Evolutionary conservation across 441 rosid species (phyloP).

Genomic region (Geranium incanum): DNA sequence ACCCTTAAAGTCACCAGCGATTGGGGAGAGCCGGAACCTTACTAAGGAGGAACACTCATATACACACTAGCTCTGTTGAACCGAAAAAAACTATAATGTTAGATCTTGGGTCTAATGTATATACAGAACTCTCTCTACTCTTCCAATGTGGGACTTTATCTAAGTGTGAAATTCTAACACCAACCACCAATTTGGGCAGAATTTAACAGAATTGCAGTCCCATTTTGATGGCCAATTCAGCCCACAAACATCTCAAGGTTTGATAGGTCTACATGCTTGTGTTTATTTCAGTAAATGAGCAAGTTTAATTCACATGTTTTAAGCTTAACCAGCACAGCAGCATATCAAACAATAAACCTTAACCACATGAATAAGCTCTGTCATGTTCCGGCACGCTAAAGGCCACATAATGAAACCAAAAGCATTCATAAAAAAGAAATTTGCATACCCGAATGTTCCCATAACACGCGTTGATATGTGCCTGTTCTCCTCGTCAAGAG

Average conservation of each 20-base stretch:
- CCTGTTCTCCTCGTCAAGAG: constrained; percentile 73
- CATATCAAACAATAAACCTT: neutral
- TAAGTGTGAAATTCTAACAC: too few species aligned
- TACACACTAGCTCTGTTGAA: too few species aligned
- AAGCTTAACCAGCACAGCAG: neutral
- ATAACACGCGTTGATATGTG: constrained; percentile 96
- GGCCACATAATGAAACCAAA: neutral
- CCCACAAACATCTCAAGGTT: too few species aligned
- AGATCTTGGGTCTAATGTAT: too few species aligned
- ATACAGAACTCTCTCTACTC: too few species aligned
- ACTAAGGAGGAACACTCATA: too few species aligned
- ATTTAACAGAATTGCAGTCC: neutral
- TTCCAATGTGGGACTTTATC: too few species aligned
- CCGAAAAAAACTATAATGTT: too few species aligned
- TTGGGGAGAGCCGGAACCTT: too few species aligned
- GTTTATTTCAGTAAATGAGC: neutral
- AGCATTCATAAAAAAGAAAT: neutral
- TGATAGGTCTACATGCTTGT: too few species aligned
- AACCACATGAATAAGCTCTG: neutral
- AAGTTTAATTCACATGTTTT: neutral
- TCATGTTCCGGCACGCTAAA: neutral
- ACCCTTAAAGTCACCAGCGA: too few species aligned
- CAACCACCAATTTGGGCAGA: too few species aligned
- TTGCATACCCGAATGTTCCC: constrained; percentile 88
- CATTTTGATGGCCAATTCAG: neutral